Evolutionary conservation across 2,329 filamentous ascomycete genomes (phyloP), one percentile per base, ranked within the genome.

Genomic region (Colletotrichum sidae): DNA sequence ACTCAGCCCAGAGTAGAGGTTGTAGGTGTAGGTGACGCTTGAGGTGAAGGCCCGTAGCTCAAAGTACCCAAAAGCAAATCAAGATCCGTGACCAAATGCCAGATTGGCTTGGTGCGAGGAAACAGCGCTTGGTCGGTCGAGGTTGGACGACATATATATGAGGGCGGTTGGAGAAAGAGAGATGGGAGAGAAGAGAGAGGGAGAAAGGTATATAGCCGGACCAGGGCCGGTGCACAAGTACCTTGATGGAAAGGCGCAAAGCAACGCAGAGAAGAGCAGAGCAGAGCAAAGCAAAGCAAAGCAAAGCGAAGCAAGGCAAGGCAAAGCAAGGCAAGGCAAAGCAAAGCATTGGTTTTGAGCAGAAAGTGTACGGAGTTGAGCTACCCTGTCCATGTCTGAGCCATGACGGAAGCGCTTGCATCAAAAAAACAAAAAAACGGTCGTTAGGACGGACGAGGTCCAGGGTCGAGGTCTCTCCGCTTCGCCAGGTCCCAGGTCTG

Each of bases 341-440:
- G 64, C 53, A 67, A 67, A 61, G 62, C 54, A 59, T 64, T 57
- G 64, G 59, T 64, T 59, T 64, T 67, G 60, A 64, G 54, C 64
- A 65, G 39, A 65, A 52, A 49, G 55, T 64, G 60, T 59, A 67
- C 50, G 59, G 55, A 65, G 50, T 59, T 50, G 54, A 67, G 60
- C 64, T 65, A 67, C 67, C 67, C 60, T 67, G 67, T 52, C 65
- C 56, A 60, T 67, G 67, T 68, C 67, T 67, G 67, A 67, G 67
- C 67, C 64, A 68, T 68, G 65, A 68, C 67, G 65, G 67, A 67
- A 68, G 67, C 58, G 65, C 67, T 67, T 65, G 67, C 60, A 55
- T 65, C 64, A 46, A 45, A 55, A 57, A 55, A 41, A 58, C 33
- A 52, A 64, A 63, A 66, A 67, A 67, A 67, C 64, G 55, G 67